phyloP scores from a whole-genome alignment of 768 basidiomycete species.

The Lyophyllum semitale region DNA sequence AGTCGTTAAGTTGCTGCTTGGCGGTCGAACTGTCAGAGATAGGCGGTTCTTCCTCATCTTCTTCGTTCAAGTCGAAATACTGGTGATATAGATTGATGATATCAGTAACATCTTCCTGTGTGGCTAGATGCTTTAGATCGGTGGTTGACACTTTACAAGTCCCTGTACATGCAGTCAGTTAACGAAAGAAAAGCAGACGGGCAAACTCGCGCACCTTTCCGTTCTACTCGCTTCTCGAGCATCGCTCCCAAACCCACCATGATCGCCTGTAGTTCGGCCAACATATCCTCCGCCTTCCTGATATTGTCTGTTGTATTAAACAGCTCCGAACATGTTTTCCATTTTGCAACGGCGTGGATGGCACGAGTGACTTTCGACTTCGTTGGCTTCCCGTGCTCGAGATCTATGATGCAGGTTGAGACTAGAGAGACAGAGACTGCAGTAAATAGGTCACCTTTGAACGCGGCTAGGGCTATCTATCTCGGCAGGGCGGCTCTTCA shows the following conservation, averaged over 20 bases:
- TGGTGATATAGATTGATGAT: slow-evolving; percentile 6
- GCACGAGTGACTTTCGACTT: slow-evolving; percentile 4
- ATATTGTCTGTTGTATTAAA: neutral
- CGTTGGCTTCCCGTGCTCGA: neutral
- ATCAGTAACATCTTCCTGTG: slow-evolving; percentile 4
- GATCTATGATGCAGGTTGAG: neutral
- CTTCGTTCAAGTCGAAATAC: slow-evolving; percentile 2
- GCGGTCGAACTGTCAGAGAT: slow-evolving; percentile 8
- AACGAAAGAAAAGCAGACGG: neutral
- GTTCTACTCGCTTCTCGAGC: neutral
- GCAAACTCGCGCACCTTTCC: neutral
- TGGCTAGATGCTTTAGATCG: slow-evolving; percentile 10
- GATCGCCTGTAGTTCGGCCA: slow-evolving; percentile 1
- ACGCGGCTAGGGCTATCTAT: slow-evolving; percentile 3
- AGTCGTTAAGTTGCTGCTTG: slow-evolving; percentile 14
- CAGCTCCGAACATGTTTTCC: slow-evolving; percentile 1
- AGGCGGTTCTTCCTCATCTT: neutral
- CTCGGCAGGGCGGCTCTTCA: neutral
- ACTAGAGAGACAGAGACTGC: neutral
- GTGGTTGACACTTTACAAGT: slow-evolving; percentile 4
- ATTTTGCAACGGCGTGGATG: slow-evolving; percentile 4
- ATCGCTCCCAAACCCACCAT: slow-evolving; percentile 6
- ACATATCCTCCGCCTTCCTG: neutral
- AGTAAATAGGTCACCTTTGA: slow-evolving; percentile 5
- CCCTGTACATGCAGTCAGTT: neutral